These are phyloP conservation scores for Trichoderma parareesei DNA, from an alignment of 495 filamentous ascomycete species.

Conservation along the genomic window DNA sequence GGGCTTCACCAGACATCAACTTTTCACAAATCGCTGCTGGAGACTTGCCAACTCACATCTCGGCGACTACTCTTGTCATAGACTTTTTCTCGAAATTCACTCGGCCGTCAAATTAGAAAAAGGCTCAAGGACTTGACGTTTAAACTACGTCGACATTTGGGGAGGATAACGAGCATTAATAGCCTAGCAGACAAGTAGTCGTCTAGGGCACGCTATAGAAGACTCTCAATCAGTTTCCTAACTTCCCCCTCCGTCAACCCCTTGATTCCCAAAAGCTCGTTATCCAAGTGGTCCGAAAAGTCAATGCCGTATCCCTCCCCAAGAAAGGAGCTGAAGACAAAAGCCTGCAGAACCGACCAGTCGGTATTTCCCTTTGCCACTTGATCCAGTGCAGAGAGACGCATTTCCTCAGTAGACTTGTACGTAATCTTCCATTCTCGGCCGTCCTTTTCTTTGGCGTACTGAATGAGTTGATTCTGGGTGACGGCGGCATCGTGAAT, in stretches of 20 bases:
- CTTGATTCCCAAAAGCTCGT: background rate
- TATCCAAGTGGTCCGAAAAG: background rate
- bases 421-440: constrained; percentile 22
- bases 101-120: background rate
- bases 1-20: constrained; percentile 29
- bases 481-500: constrained; percentile 32
- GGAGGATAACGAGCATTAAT: too few relatives aligned
- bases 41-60: constrained; percentile 23
- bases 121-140: background rate
- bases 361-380: background rate
- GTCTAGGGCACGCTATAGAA: background rate
- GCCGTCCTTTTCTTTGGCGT: constrained; percentile 32
- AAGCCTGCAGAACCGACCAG: background rate
- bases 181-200: too few relatives aligned
- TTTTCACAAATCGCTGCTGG: constrained; percentile 25
- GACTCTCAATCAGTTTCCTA: background rate
- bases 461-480: constrained; percentile 33
- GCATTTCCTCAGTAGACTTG: background rate
- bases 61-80: constrained; percentile 25
- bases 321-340: background rate
- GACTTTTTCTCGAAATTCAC: constrained; percentile 25
- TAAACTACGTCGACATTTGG: too few relatives aligned
- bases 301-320: background rate
- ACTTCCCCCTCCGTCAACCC: background rate
- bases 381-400: background rate